Percentiles rank a stretch among this genome's conserved stretches.
These are phyloP conservation scores for Rosa persica DNA, from an alignment of 306 rosid genomes.

Conservation along the genomic window DNA sequence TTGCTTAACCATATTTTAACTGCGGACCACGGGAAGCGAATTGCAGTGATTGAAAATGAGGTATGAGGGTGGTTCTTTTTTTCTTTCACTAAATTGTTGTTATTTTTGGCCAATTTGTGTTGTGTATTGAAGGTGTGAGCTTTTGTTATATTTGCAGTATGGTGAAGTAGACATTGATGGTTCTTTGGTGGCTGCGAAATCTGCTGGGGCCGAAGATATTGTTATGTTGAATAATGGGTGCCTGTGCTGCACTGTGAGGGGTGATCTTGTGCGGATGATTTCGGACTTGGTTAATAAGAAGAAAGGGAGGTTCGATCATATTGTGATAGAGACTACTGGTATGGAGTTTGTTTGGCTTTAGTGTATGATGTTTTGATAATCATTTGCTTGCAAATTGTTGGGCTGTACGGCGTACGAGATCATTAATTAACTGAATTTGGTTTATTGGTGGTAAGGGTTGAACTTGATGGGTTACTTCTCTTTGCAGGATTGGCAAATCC, in stretches of 20 bases:
- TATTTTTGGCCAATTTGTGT: not conserved
- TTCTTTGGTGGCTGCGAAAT: conserved; percentile 78
- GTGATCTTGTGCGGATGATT: conserved; percentile 95
- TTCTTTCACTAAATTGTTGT: not conserved
- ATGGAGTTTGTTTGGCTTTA: not conserved
- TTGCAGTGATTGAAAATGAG: conserved; percentile 95
- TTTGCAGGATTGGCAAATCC: conserved; percentile 92
- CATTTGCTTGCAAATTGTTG: not conserved
- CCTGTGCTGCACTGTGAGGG: conserved; percentile 98
- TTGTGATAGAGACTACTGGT: conserved; percentile 93
- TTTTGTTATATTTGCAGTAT: conserved; percentile 47
- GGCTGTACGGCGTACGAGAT: not conserved
- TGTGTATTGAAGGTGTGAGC: not conserved
- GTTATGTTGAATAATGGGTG: conserved; percentile 90
- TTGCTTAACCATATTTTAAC: conserved; percentile 87
- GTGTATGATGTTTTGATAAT: not conserved
- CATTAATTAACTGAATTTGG: not conserved
- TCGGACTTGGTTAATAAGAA: conserved; percentile 65
- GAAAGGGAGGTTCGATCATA: conserved; percentile 90
- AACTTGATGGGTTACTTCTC: conserved; percentile 11
- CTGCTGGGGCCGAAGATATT: conserved; percentile 94
- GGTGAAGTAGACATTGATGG: conserved; percentile 97
- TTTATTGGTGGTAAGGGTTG: not conserved
- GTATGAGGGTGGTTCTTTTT: conserved; percentile 27
- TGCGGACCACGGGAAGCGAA: conserved; percentile 87